Percentiles rank a stretch among this genome's conserved stretches.
Conservation (phyloP, 768 basidiomycete genomes). For the Pleurotus ostreatus region DNA sequence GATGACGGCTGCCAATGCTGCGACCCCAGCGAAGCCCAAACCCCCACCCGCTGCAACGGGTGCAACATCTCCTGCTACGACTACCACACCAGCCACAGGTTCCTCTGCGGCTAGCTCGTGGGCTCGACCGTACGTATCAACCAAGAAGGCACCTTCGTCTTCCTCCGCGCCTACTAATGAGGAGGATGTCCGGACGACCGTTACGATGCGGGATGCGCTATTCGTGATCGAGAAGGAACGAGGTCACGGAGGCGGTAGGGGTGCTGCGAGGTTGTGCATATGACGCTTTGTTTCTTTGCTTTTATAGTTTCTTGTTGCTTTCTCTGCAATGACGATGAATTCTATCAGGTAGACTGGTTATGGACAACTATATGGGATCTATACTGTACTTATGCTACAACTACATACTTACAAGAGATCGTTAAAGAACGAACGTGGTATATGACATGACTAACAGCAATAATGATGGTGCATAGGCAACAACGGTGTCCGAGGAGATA, state of each 20-base stretch:
- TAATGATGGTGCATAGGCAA: too few species aligned
- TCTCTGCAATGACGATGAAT: neutral
- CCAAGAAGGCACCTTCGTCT: slow-evolving; percentile 36
- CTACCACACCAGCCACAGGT: slow-evolving; percentile 18
- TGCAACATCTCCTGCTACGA: slow-evolving; percentile 27
- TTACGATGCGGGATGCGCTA: slow-evolving; percentile 79
- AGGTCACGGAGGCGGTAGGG: slow-evolving; percentile 79
- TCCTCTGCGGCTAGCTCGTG: slow-evolving; percentile 34
- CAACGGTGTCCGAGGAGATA: too few species aligned
- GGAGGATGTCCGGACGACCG: slow-evolving; percentile 52
- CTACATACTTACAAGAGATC: too few species aligned
- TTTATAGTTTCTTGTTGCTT: neutral
- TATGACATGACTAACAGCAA: too few species aligned
- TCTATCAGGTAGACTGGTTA: neutral
- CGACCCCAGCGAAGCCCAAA: slow-evolving; percentile 34
- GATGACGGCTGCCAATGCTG: slow-evolving; percentile 66
- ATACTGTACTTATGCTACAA: neutral
- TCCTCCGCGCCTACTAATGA: slow-evolving; percentile 34
- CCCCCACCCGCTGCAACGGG: slow-evolving; percentile 26
- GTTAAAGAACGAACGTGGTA: too few species aligned
- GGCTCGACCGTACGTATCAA: slow-evolving; percentile 62
- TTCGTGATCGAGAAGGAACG: slow-evolving; percentile 83
- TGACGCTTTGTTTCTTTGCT: slow-evolving; percentile 17
- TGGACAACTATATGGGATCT: neutral
- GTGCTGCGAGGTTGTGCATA: slow-evolving; percentile 69